Conservation (phyloP, 192 early-diverging fungal genomes). For the Coemansia sp. region DNA sequence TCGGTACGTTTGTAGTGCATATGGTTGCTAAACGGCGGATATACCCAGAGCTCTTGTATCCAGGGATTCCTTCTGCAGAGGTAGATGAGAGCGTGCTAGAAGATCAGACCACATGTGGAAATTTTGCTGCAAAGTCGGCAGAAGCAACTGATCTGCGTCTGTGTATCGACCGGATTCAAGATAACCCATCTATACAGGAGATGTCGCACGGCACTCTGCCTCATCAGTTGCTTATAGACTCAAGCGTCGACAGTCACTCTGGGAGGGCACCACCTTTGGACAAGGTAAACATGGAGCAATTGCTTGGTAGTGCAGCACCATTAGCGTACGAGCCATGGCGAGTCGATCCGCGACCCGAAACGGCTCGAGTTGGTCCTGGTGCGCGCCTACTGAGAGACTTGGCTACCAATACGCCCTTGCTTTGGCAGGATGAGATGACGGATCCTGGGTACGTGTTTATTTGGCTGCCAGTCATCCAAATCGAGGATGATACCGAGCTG, state of each 20-base stretch:
- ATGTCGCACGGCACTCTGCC: neutral
- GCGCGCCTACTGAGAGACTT: constrained; percentile 1
- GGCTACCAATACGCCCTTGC: neutral
- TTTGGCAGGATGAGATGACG: constrained; percentile 8
- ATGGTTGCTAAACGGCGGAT: neutral
- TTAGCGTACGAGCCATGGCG: constrained; percentile 14
- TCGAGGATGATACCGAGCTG: neutral
- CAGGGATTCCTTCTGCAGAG: neutral
- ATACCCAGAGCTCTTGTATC: constrained; percentile 13
- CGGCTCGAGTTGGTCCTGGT: constrained; percentile 2
- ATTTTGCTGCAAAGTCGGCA: neutral
- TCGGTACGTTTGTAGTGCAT: neutral
- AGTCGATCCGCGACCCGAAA: constrained; percentile 8
- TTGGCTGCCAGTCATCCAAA: constrained; percentile 8
- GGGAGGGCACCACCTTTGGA: neutral
- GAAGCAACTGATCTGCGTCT: neutral
- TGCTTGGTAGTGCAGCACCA: neutral
- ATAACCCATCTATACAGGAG: constrained; percentile 8
- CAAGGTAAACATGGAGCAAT: neutral
- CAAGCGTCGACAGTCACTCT: neutral
- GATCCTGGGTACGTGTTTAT: constrained; percentile 10
- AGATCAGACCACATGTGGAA: neutral
- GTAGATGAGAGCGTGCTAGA: neutral
- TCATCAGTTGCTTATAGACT: neutral
- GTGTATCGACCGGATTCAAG: neutral